These are phyloP conservation scores for Phytophthora macrochlamydospora DNA, from an alignment of 352 stramenopile species.

Conservation along the genomic window DNA sequence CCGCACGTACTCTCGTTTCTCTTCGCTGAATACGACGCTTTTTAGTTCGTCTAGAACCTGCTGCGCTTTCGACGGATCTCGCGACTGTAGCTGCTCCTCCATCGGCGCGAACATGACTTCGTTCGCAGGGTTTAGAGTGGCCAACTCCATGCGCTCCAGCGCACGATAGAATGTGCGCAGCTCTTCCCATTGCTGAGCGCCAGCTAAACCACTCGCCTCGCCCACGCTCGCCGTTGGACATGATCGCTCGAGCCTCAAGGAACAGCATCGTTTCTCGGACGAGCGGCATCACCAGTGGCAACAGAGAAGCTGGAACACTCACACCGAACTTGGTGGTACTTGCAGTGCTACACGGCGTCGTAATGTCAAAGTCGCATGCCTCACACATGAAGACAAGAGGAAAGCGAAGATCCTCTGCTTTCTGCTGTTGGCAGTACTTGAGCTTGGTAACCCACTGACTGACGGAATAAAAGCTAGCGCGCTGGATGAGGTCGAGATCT, in stretches of 20 bases:
- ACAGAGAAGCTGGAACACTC: constrained; percentile 45
- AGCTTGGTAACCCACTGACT: constrained; percentile 57
- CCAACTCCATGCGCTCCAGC: constrained; percentile 57
- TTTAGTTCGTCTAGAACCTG: constrained; percentile 64
- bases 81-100: constrained; percentile 47
- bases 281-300: constrained; percentile 64
- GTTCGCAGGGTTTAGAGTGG: constrained; percentile 56
- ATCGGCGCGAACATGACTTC: constrained; percentile 57
- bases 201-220: constrained; percentile 43
- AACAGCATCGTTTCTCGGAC: constrained; percentile 74
- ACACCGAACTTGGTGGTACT: constrained; percentile 31
- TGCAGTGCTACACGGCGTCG: constrained; percentile 25
- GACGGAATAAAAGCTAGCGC: constrained; percentile 33
- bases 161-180: constrained; percentile 64
- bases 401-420: constrained; percentile 47
- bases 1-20: constrained; percentile 66
- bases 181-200: constrained; percentile 52
- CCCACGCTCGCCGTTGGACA: constrained; percentile 43
- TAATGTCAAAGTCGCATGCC: constrained; percentile 27
- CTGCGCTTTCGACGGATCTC: constrained; percentile 37
- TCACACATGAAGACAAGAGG: constrained; percentile 71
- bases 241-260: constrained; percentile 52
- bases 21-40: constrained; percentile 56
- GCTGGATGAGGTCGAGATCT: constrained; percentile 25
- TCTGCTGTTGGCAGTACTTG: constrained; percentile 40